Evolutionary conservation across 1,139 yeast species (phyloP).

Genomic region (Komagataea norvegica): DNA sequence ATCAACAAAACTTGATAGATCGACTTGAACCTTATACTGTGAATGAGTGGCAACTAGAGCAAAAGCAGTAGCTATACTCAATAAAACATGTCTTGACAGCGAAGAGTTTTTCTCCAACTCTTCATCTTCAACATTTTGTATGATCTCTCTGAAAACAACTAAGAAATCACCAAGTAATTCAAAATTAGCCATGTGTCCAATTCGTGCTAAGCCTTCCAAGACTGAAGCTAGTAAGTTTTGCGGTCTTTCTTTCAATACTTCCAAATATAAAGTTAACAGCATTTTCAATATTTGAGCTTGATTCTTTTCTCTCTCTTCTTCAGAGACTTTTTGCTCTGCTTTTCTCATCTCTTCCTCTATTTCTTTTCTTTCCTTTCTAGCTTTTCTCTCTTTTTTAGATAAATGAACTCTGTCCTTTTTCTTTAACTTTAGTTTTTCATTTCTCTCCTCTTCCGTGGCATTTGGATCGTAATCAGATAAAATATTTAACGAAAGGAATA

Average conservation of each 20-base stretch:
- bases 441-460: constrained; percentile 40
- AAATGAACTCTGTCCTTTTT: constrained; percentile 88
- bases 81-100: constrained; percentile 58
- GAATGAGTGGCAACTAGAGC: constrained; percentile 75
- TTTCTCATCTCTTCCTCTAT: constrained; percentile 85
- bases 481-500: constrained; percentile 67
- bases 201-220: constrained; percentile 83
- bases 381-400: constrained; percentile 82
- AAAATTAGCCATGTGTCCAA: constrained; percentile 88
- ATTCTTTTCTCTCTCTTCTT: constrained; percentile 76
- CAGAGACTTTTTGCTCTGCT: constrained; percentile 84
- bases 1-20: constrained; percentile 65
- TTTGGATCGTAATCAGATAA: constrained; percentile 79
- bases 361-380: constrained; percentile 76
- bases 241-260: constrained; percentile 60
- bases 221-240: constrained; percentile 79
- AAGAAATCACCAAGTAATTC: constrained; percentile 90
- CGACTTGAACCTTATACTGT: constrained; percentile 58
- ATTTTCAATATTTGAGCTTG: constrained; percentile 82
- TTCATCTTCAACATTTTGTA: constrained; percentile 46
- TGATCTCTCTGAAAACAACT: constrained; percentile 79
- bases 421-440: constrained; percentile 47
- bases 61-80: constrained; percentile 88
- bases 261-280: constrained; percentile 69
- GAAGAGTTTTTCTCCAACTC: constrained; percentile 24